Percentiles rank a stretch among this genome's conserved stretches.
Conservation (phyloP, 441 rosid species). For the Adansonia madagascariensis region DNA sequence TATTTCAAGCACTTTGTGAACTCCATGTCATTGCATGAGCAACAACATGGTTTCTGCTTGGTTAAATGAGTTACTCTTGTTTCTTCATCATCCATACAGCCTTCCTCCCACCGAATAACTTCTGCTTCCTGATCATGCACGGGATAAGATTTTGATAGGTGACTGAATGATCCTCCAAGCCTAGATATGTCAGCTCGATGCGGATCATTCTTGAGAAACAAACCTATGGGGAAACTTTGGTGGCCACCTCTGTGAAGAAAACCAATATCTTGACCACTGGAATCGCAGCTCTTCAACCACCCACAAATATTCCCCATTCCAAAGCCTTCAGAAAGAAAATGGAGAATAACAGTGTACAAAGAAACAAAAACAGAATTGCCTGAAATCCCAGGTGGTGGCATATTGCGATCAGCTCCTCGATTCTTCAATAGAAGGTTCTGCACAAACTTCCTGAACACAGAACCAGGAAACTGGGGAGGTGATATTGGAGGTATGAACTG, state of each 20-base stretch:
- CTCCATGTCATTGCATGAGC: conserved; percentile 77
- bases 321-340: conserved; percentile 93
- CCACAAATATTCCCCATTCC: conserved; percentile 52
- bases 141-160: conserved; percentile 77
- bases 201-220: conserved; percentile 84
- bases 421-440: conserved; percentile 87
- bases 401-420: conserved; percentile 82
- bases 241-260: conserved; percentile 97
- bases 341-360: conserved; percentile 81
- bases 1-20: conserved; percentile 64
- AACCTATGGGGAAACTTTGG: conserved; percentile 78
- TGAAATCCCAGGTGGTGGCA: conserved; percentile 85
- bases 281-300: conserved; percentile 62
- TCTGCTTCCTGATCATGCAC: conserved; percentile 68
- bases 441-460: conserved; percentile 82
- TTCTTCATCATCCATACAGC: conserved; percentile 86
- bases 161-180: conserved; percentile 92
- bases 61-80: conserved; percentile 78
- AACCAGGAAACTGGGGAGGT: conserved; percentile 86
- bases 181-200: conserved; percentile 87
- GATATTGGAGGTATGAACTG: conserved; percentile 80
- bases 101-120: conserved; percentile 94
- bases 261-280: conserved; percentile 56
- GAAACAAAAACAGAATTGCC: conserved; percentile 91
- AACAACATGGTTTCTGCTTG: conserved; percentile 88